Conservation (phyloP, 108 stramenopile genomes). For the Nitzschia sp. region DNA sequence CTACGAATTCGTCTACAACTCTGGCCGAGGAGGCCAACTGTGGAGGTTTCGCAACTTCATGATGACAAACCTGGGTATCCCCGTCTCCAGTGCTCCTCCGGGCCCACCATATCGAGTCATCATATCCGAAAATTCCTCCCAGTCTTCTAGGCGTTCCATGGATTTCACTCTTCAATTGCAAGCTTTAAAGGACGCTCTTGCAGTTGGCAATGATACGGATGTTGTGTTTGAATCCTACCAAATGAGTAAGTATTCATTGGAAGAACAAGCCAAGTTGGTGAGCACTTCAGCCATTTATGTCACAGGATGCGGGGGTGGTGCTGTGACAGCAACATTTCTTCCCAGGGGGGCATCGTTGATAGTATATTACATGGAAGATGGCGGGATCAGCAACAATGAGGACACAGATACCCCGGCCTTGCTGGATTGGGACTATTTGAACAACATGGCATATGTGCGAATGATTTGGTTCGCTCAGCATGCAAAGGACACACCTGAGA, state of each 20-base stretch:
- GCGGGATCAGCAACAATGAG: conserved; percentile 29
- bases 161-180: conserved; percentile 35
- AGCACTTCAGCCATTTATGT: conserved; percentile 39
- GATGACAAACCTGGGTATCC: conserved; percentile 39
- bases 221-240: conserved; percentile 3
- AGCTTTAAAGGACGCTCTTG: conserved; percentile 9
- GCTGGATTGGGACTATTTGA: conserved; percentile 62
- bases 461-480: conserved; percentile 42
- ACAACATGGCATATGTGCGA: conserved; percentile 44
- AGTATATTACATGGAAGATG: conserved; percentile 39
- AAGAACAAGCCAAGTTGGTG: conserved; percentile 26
- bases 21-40: conserved; percentile 36
- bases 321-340: conserved; percentile 56
- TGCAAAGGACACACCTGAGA: neutral
- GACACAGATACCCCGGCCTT: conserved; percentile 34
- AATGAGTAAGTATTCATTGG: conserved; percentile 16
- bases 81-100: conserved; percentile 3
- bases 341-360: conserved; percentile 43
- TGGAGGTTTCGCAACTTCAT: conserved; percentile 45
- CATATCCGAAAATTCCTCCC: conserved; percentile 47
- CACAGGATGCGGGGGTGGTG: conserved; percentile 53
- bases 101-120: conserved; percentile 11
- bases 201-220: neutral
- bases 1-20: conserved; percentile 34
- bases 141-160: conserved; percentile 23